Evolutionary conservation across 1,139 yeast genomes (phyloP).

Genomic region (Sugiyamaella paludigena): DNA sequence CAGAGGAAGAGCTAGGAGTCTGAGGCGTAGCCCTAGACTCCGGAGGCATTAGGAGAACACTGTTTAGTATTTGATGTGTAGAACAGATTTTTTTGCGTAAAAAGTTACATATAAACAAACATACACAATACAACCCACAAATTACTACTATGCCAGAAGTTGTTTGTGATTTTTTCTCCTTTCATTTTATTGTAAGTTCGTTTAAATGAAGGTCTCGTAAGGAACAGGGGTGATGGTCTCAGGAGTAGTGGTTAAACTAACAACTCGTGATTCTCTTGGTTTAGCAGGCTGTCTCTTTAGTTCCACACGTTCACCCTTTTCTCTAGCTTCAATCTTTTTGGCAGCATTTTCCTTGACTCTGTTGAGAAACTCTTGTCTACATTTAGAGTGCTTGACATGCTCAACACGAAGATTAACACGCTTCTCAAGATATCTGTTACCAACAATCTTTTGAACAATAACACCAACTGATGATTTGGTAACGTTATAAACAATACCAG

Average conservation of each 20-base stretch:
- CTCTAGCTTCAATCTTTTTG: conserved; percentile 91
- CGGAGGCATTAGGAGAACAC: no score
- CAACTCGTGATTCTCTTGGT: conserved; percentile 91
- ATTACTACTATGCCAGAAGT: no score
- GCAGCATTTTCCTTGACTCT: conserved; percentile 98
- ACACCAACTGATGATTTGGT: conserved; percentile 99
- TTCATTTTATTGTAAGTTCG: no score
- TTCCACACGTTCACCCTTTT: conserved; percentile 83
- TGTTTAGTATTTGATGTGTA: no score
- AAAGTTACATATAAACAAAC: no score
- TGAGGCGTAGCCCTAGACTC: no score
- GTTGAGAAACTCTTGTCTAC: conserved; percentile 98
- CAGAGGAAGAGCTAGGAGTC: no score
- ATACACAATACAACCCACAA: no score
- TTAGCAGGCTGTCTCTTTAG: conserved; percentile 98
- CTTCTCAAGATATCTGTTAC: conserved; percentile 98
- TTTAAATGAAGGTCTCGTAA: conserved; percentile 97
- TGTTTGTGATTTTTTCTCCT: no score
- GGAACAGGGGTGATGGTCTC: conserved; percentile 99
- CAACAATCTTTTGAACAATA: conserved; percentile 96
- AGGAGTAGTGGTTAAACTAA: conserved; percentile 74
- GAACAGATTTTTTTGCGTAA: no score
- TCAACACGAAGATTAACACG: conserved; percentile 98
- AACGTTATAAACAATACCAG: conserved; percentile 98
- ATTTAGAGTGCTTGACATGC: conserved; percentile 99